phyloP scores from a whole-genome alignment of 202 grass and related monocot genomes.

The Setaria italica region DNA sequence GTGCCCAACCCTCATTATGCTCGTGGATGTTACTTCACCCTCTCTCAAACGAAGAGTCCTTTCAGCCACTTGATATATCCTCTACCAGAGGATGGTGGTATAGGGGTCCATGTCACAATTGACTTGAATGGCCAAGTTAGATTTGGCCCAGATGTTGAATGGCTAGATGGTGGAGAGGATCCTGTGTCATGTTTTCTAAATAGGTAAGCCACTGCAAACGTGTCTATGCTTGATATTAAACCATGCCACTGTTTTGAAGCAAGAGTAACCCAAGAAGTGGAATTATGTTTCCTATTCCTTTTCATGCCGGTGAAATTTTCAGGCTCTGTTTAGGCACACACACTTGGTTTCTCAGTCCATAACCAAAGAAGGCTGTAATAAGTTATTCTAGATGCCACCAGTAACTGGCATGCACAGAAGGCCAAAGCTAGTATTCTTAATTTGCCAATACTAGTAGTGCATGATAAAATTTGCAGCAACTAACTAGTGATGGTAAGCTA shows the following conservation, averaged over 20 bases:
- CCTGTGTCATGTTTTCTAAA: conserved; percentile 74
- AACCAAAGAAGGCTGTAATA: not conserved
- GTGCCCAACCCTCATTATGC: conserved; percentile 75
- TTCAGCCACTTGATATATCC: conserved; percentile 92
- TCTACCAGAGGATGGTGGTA: conserved; percentile 94
- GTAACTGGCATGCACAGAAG: not conserved
- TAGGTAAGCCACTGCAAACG: conserved; percentile 56
- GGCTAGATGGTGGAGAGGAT: conserved; percentile 66
- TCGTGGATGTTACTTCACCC: conserved; percentile 88
- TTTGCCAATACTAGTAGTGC: not conserved
- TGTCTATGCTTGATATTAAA: conserved; percentile 25
- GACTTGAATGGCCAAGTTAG: conserved; percentile 78
- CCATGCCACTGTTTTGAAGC: not conserved
- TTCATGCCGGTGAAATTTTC: not conserved
- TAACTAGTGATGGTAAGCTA: not conserved
- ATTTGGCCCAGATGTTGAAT: conserved; percentile 99
- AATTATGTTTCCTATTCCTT: not conserved
- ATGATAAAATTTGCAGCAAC: conserved; percentile 9
- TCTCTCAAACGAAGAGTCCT: conserved; percentile 71
- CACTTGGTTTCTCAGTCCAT: not conserved
- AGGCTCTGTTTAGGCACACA: not conserved
- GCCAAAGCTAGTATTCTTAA: not conserved
- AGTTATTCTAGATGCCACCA: not conserved
- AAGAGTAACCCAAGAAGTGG: not conserved
- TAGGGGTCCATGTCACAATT: conserved; percentile 90